These are phyloP conservation scores for Mesembryanthemum crystallinum DNA, from an alignment of 148 eudicot species.

Conservation along the genomic window DNA sequence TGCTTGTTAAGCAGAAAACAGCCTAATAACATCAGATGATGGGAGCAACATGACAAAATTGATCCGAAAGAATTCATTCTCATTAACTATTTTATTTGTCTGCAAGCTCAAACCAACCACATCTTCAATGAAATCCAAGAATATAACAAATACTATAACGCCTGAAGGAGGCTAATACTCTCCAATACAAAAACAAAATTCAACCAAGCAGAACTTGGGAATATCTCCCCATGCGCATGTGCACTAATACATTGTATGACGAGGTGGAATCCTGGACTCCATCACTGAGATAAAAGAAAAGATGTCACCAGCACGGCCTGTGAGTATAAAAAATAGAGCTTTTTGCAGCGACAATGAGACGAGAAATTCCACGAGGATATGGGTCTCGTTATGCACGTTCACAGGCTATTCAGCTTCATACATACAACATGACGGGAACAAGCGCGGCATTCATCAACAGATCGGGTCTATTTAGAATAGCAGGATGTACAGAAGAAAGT, in stretches of 20 bases:
- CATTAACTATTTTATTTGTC: conserved; percentile 4
- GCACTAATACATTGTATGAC: background rate
- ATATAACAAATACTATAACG: conserved; percentile 17
- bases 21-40: too few species aligned
- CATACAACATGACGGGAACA: background rate
- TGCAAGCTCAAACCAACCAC: background rate
- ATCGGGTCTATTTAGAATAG: background rate
- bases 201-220: conserved; percentile 9
- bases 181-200: conserved; percentile 9
- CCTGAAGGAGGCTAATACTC: conserved; percentile 24
- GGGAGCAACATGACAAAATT: too few species aligned
- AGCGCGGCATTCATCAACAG: conserved; percentile 1
- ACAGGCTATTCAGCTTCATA: conserved; percentile 8
- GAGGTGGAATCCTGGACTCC: background rate
- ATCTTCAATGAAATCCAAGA: conserved; percentile 20
- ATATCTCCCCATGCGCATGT: background rate
- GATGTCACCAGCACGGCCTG: conserved; percentile 1
- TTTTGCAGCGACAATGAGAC: background rate
- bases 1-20: too few species aligned
- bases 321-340: background rate
- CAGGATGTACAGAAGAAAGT: conserved; percentile 16
- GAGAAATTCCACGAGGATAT: background rate
- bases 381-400: background rate
- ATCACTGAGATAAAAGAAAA: background rate
- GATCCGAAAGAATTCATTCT: background rate